phyloP scores from a whole-genome alignment of 495 filamentous ascomycete species.

The Staphylotrichum tortipilum region DNA sequence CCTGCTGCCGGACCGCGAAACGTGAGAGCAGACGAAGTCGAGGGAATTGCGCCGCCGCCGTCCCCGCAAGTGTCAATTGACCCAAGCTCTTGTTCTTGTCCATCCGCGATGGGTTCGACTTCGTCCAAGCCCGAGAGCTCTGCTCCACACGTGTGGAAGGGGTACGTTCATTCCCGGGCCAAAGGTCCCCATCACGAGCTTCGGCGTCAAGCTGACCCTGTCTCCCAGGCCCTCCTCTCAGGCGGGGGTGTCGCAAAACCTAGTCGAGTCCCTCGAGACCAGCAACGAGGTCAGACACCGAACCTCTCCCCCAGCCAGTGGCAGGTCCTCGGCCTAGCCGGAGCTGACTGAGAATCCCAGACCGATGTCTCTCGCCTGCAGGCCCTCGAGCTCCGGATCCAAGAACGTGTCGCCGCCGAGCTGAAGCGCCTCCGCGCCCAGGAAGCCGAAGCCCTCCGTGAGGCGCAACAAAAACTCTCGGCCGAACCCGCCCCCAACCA shows the following conservation, averaged over 20 bases:
- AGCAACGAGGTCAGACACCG: constrained; percentile 65
- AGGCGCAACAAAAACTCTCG: constrained; percentile 55
- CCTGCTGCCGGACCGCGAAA: background rate
- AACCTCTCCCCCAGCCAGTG: background rate
- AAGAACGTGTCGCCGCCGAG: constrained; percentile 77
- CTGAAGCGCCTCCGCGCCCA: constrained; percentile 61
- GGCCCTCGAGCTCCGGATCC: constrained; percentile 76
- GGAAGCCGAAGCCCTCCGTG: constrained; percentile 49
- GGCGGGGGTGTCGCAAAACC: constrained; percentile 74
- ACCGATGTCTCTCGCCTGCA: constrained; percentile 79
- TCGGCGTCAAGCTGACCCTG: constrained; percentile 5
- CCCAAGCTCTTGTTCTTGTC: background rate
- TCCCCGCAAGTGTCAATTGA: constrained; percentile 12
- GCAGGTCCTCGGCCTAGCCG: background rate
- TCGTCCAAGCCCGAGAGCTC: constrained; percentile 38
- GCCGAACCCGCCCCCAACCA: constrained; percentile 2
- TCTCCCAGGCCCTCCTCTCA: constrained; percentile 64
- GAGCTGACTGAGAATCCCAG: constrained; percentile 31
- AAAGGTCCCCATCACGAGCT: background rate
- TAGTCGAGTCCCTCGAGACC: constrained; percentile 72
- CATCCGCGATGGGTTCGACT: constrained; percentile 38
- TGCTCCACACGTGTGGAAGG: constrained; percentile 40
- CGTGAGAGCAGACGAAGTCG: constrained; percentile 1
- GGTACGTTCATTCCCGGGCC: constrained; percentile 24
- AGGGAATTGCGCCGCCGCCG: constrained; percentile 1